Conservation (phyloP, 306 rosid species). For the Mimosa pudica region DNA sequence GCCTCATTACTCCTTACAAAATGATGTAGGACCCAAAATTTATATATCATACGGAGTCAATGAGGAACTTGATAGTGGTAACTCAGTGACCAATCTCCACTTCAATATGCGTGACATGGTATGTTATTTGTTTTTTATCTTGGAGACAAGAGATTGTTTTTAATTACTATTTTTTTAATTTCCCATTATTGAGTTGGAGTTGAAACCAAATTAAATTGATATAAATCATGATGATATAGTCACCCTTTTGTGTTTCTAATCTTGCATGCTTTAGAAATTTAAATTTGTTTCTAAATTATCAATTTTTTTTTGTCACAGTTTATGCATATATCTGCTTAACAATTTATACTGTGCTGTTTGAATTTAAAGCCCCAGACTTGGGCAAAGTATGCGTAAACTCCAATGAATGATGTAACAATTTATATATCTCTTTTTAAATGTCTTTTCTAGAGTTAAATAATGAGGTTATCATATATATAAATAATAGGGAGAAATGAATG, state of each 20-base stretch:
- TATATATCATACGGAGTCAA: constrained; percentile 77
- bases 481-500: constrained; percentile 1
- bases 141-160: constrained; percentile 14
- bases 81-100: constrained; percentile 87
- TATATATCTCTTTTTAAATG: background rate
- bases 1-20: constrained; percentile 98
- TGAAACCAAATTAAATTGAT: background rate
- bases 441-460: constrained; percentile 30
- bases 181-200: constrained; percentile 10
- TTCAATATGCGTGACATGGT: constrained; percentile 97
- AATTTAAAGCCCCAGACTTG: constrained; percentile 24
- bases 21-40: constrained; percentile 96
- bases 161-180: constrained; percentile 19
- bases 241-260: constrained; percentile 22
- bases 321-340: background rate
- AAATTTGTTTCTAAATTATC: constrained; percentile 4
- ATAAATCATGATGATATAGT: constrained; percentile 17
- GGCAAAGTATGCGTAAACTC: constrained; percentile 21
- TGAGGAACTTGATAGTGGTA: constrained; percentile 70
- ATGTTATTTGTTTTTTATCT: constrained; percentile 38
- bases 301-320: constrained; percentile 3
- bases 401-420: background rate
- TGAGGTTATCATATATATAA: constrained; percentile 21
- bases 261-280: constrained; percentile 22
- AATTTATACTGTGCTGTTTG: constrained; percentile 26